Base-by-base conservation (phyloP, 306 rosid species). In the Glycine soja region DNA sequence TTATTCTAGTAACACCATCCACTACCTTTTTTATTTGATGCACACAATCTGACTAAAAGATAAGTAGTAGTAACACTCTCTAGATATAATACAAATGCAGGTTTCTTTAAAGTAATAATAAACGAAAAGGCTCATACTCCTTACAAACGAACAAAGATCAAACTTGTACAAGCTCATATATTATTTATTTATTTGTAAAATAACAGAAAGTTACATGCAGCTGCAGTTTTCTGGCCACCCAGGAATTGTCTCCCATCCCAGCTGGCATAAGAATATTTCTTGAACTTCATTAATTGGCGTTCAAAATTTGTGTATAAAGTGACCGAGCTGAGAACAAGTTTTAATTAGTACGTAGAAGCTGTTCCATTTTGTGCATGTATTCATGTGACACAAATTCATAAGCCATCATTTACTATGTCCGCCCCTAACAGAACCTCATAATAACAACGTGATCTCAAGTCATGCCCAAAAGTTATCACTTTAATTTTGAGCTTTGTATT, bases 321-420 rank as follows among this genome's bases (percentile, higher is more conserved):
- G n/a, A n/a, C n/a, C n/a, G n/a, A 34, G 3, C 3, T 34, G 57
- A 67, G 57, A 15, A 10, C 1, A 6, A 42, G n/a, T 10, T 42
- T 30, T 19, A 36, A 36, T 36, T 36, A 19, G n/a, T n/a, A n/a
- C n/a, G 48, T 3, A 8, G 6, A 42, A 53, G 8, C 3, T 43
- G 4, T 30, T 62, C 5, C 11, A 59, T 45, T 13, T n/a, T n/a
- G n/a, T n/a, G n/a, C n/a, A n/a, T n/a, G n/a, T 13, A 70, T 50
- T 57, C 72, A 47, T 75, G 81, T 68, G 67, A 48, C n/a, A 59
- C 50, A 76, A 46, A 34, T n/a, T n/a, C n/a, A n/a, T n/a, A n/a
- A n/a, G n/a, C n/a, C 70, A 83, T 75, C 30, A 81, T 81, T 30
- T 16, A 54, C 24, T 10, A 43, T 65, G 67, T 64, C 13, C 11